A percentile compares a stretch with the other conserved stretches of the same genome.
Conservation (phyloP, 345 rosid genomes). For the Lepidium africanum region DNA sequence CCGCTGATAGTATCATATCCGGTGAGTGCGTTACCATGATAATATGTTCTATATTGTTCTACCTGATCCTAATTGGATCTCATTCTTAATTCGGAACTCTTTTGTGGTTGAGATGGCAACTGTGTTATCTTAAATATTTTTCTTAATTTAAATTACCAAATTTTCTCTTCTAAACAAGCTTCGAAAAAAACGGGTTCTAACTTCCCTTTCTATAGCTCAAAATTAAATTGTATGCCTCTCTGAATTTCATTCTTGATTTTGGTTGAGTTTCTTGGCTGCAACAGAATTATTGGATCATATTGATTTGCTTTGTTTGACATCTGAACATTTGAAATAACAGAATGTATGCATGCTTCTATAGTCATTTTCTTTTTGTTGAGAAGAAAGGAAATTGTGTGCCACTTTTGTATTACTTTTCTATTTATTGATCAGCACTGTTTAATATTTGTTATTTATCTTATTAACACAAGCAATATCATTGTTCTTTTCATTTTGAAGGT, state of each 20-base stretch:
- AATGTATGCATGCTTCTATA: neutral
- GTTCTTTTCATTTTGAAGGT: conserved; percentile 42
- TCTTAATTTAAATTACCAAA: neutral
- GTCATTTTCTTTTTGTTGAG: neutral
- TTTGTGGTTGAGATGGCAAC: conserved; percentile 2
- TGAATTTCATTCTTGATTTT: neutral
- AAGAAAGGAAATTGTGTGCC: neutral
- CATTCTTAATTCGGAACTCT: neutral
- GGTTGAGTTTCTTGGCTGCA: conserved; percentile 4
- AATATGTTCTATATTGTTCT: neutral
- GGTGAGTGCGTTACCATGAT: conserved; percentile 44
- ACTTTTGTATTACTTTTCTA: neutral
- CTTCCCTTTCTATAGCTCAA: neutral
- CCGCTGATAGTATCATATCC: conserved; percentile 83
- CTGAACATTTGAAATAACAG: neutral
- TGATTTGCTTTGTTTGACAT: neutral
- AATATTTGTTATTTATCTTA: neutral
- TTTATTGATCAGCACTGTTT: neutral
- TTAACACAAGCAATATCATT: conserved; percentile 6
- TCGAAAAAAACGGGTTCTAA: neutral
- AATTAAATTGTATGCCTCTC: conserved; percentile 1
- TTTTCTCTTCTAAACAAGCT: neutral
- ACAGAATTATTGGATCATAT: neutral
- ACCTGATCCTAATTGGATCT: neutral
- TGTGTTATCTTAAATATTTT: neutral